A percentile compares a stretch with the other conserved stretches of the same genome.
phyloP scores from a whole-genome alignment of 768 basidiomycete genomes.

The Kwoniella sp. region DNA sequence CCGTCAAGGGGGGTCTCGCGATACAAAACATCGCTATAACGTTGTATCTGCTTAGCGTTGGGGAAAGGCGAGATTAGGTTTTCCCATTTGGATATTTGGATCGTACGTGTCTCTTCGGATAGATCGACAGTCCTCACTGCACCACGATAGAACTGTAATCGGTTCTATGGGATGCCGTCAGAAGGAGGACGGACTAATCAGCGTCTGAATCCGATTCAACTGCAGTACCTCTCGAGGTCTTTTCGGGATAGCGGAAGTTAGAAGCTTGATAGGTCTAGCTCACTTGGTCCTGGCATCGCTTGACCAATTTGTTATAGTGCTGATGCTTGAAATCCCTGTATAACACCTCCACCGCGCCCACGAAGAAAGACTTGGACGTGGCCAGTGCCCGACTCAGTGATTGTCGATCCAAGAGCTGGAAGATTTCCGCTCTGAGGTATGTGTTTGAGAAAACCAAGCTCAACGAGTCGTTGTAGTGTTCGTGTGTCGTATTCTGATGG shows the following conservation, averaged over 20 bases:
- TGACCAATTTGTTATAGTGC: background rate
- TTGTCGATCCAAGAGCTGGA: background rate
- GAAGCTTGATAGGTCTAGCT: too few relatives aligned
- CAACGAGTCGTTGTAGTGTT: background rate
- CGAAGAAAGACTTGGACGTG: background rate
- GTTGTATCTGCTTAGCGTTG: background rate
- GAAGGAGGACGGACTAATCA: too few relatives aligned
- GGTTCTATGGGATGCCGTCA: background rate
- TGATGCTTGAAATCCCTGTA: slow-evolving; percentile 1
- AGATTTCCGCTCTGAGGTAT: background rate
- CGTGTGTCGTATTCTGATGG: background rate
- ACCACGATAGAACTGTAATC: background rate
- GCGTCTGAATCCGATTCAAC: too few relatives aligned
- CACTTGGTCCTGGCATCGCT: background rate
- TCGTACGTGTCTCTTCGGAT: background rate
- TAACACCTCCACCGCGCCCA: background rate
- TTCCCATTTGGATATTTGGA: slow-evolving; percentile 1
- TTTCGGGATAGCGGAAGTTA: too few relatives aligned
- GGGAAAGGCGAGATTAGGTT: background rate
- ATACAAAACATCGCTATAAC: background rate
- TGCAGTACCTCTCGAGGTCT: too few relatives aligned
- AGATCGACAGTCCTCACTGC: background rate
- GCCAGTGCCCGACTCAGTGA: background rate
- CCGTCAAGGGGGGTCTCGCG: background rate
- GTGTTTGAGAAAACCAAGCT: background rate